Evolutionary conservation across 306 rosid species (phyloP).

Genomic region (Trichosanthes cucumerina): DNA sequence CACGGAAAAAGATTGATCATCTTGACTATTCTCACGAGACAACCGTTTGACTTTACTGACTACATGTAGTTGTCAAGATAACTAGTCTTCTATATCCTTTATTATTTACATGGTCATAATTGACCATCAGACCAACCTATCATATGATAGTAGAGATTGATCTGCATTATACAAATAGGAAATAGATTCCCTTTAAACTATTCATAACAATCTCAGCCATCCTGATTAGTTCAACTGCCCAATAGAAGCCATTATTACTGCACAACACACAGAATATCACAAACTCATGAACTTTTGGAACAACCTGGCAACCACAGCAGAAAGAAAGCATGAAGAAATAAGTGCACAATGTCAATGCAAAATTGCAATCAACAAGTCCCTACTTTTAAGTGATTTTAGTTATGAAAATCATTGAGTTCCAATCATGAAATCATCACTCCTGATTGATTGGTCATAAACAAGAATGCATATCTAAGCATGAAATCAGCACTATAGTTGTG

Average conservation of each 20-base stretch:
- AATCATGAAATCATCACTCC: constrained; percentile 7
- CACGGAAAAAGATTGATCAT: not conserved
- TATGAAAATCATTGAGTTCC: not conserved
- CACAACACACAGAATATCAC: not conserved
- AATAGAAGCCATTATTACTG: not conserved
- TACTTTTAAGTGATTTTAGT: not conserved
- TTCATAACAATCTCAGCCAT: not conserved
- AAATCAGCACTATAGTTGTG: not conserved
- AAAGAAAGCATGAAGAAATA: not conserved
- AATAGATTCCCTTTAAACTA: not conserved
- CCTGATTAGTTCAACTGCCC: not conserved
- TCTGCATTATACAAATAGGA: not conserved
- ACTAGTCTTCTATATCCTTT: too few relatives aligned
- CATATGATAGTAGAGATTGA: not conserved
- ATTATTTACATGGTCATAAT: too few relatives aligned
- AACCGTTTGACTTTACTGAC: not conserved
- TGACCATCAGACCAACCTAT: too few relatives aligned
- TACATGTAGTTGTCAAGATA: not conserved
- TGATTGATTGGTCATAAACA: not conserved
- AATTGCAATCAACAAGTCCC: not conserved
- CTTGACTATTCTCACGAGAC: not conserved
- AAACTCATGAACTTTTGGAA: not conserved
- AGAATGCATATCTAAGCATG: constrained; percentile 7
- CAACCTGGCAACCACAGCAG: not conserved
- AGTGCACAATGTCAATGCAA: not conserved